Conservation (phyloP, 2,329 filamentous ascomycete genomes). For the Colletotrichum orbiculare region DNA sequence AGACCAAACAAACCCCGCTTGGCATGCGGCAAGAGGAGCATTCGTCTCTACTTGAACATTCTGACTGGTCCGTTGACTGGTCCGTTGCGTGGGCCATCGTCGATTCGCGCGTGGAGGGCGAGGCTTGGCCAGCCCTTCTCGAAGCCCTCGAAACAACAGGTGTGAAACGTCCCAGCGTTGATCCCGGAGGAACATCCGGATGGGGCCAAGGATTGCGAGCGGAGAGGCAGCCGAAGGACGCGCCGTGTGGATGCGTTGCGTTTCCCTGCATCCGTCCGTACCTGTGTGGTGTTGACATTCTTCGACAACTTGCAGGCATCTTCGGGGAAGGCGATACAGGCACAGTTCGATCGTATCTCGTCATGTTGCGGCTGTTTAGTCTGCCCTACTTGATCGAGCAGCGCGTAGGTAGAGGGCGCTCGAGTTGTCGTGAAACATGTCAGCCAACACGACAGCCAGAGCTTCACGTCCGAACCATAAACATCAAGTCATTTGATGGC, state of each 20-base stretch:
- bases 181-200: slow-evolving; percentile 21
- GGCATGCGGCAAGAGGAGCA: slow-evolving; percentile 2
- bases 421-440: slow-evolving; percentile 23
- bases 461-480: slow-evolving; percentile 20
- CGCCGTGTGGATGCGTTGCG: neutral
- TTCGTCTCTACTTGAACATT: too few species aligned
- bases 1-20: neutral
- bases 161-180: slow-evolving; percentile 32
- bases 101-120: too few species aligned
- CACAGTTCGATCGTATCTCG: neutral
- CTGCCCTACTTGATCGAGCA: too few species aligned
- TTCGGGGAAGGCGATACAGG: neutral
- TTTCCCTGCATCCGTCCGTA: neutral
- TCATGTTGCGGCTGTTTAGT: too few species aligned
- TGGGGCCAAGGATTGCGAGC: slow-evolving; percentile 23
- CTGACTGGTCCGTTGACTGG: too few species aligned
- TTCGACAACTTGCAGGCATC: slow-evolving; percentile 8
- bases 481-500: neutral
- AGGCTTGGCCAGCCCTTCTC: slow-evolving; percentile 21
- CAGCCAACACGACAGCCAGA: slow-evolving; percentile 14
- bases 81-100: too few species aligned
- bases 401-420: neutral
- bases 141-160: slow-evolving; percentile 32
- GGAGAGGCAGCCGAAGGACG: slow-evolving; percentile 13
- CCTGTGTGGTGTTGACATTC: neutral